Evolutionary conservation across 768 basidiomycete genomes (phyloP).

Genomic region (Erythrobasidium yunnanense): DNA sequence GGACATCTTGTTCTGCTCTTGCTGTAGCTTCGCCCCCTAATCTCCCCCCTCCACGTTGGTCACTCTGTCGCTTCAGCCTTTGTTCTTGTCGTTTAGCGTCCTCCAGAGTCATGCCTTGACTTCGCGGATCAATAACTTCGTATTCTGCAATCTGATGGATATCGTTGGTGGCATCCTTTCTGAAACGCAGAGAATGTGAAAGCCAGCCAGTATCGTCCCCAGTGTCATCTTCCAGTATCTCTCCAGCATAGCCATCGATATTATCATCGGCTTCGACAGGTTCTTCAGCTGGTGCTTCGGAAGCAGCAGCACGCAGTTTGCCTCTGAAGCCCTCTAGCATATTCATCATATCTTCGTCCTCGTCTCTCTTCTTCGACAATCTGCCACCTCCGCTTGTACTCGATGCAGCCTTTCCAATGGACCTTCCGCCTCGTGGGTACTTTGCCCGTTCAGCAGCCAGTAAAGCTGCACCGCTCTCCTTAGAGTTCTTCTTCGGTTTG

Average conservation of each 20-base stretch:
- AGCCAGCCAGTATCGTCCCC: slow-evolving; percentile 30
- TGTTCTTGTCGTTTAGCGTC: slow-evolving; percentile 29
- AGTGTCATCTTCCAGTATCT: slow-evolving; percentile 33
- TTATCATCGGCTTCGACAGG: slow-evolving; percentile 12
- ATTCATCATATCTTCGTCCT: slow-evolving; percentile 29
- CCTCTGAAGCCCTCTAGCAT: slow-evolving; percentile 34
- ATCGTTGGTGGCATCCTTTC: slow-evolving; percentile 38
- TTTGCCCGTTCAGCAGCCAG: slow-evolving; percentile 37
- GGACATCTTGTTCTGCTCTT: slow-evolving; percentile 3
- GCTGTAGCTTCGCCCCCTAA: neutral
- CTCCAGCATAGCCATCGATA: slow-evolving; percentile 21
- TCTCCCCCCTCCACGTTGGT: slow-evolving; percentile 6
- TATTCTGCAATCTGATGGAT: slow-evolving; percentile 25
- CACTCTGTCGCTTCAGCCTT: slow-evolving; percentile 19
- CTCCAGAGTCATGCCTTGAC: slow-evolving; percentile 25
- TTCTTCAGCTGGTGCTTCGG: neutral
- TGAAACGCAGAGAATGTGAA: slow-evolving; percentile 36
- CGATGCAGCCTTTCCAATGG: neutral
- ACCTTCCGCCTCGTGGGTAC: slow-evolving; percentile 28
- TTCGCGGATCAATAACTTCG: slow-evolving; percentile 30
- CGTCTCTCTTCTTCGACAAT: too few relatives aligned
- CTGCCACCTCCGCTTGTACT: too few relatives aligned
- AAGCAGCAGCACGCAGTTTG: slow-evolving; percentile 30
- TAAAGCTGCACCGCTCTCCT: slow-evolving; percentile 28
- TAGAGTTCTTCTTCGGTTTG: slow-evolving; percentile 31